Base-by-base conservation (phyloP, 345 rosid genomes). In the Brassica cretica region DNA sequence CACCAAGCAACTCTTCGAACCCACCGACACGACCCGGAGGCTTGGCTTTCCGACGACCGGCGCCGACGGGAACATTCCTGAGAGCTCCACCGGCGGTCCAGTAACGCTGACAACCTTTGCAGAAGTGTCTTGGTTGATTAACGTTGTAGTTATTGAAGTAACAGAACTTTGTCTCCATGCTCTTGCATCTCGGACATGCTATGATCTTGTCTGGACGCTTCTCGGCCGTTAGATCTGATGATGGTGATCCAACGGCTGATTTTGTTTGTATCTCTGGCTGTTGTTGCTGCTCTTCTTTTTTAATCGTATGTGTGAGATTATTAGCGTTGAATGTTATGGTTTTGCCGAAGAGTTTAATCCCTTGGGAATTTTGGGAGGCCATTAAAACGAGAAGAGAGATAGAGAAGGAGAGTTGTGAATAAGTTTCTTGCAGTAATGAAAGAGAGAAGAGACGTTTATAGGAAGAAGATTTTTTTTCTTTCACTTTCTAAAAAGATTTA, bases 61-160 rank as follows among this genome's bases (percentile, higher is more conserved):
- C 97, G 0, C 97, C 97, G 0, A 94, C 88, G 0, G 98, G 98
- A 29, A 94, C 98, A 72, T 94, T 92, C 29, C 98, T 83, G 32
- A 94, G 95, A 73, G 95, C 95, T 21, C 98, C 98, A 11, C 98
- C 98, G 1, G 97, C 97, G 0, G 98, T 94, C 98, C 98, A 94
- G 76, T 94, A 94, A 82, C 98, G 86, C 75, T 94, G 98, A 81
- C 98, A 94, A 55, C 97, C 97, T 86, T 87, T 94, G 66, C 98
- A 94, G 82, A 90, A 94, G 74, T 94, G 97, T 64, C 98, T 76
- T n/a, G 98, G 98, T 84, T 92, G 98, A 76, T 94, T 94, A 44
- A 94, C 97, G 84, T 94, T 94, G 89, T 94, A 94, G 71, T 94
- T 94, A 70, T 94, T 94, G 85, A 94, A 94, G 84, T 94, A 94